Evolutionary conservation across 2,329 filamentous ascomycete species (phyloP).

Genomic region (Fusarium veterinarium): DNA sequence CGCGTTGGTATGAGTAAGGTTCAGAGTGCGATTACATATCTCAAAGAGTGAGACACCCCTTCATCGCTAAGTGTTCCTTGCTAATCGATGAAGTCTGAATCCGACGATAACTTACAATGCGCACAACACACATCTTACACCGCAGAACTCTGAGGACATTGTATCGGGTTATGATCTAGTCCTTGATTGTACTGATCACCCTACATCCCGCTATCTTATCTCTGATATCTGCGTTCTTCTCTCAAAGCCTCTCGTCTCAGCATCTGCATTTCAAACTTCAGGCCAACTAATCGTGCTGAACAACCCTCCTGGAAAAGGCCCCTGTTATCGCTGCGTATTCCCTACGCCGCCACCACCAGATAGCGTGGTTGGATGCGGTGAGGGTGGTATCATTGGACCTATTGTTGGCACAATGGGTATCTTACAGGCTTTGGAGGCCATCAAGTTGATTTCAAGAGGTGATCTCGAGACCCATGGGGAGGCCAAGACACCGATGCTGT

Average conservation of each 20-base stretch:
- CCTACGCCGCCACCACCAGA: slow-evolving; percentile 86
- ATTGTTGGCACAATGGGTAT: slow-evolving; percentile 95
- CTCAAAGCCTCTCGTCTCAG: slow-evolving; percentile 84
- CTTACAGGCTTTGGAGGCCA: slow-evolving; percentile 87
- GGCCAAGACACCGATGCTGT: slow-evolving; percentile 49
- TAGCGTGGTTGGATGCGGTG: slow-evolving; percentile 86
- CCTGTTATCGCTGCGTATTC: slow-evolving; percentile 95
- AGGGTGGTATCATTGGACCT: slow-evolving; percentile 91
- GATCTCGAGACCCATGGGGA: slow-evolving; percentile 37
- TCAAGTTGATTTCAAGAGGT: slow-evolving; percentile 77
- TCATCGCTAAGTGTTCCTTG: background rate
- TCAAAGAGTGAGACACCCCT: slow-evolving; percentile 62
- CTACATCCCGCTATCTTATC: slow-evolving; percentile 89
- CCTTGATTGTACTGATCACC: slow-evolving; percentile 95
- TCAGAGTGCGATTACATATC: slow-evolving; percentile 74
- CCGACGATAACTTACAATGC: slow-evolving; percentile 73
- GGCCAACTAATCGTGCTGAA: slow-evolving; percentile 93
- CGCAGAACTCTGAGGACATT: slow-evolving; percentile 74
- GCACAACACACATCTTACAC: slow-evolving; percentile 73
- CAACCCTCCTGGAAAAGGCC: slow-evolving; percentile 78
- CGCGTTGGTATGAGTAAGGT: slow-evolving; percentile 83
- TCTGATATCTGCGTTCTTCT: slow-evolving; percentile 89
- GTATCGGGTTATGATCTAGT: slow-evolving; percentile 82
- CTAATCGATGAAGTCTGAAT: slow-evolving; percentile 69
- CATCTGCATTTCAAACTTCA: slow-evolving; percentile 87